Base-by-base conservation (phyloP, 2,329 filamentous ascomycete species). In the Fusarium tjaetaba region DNA sequence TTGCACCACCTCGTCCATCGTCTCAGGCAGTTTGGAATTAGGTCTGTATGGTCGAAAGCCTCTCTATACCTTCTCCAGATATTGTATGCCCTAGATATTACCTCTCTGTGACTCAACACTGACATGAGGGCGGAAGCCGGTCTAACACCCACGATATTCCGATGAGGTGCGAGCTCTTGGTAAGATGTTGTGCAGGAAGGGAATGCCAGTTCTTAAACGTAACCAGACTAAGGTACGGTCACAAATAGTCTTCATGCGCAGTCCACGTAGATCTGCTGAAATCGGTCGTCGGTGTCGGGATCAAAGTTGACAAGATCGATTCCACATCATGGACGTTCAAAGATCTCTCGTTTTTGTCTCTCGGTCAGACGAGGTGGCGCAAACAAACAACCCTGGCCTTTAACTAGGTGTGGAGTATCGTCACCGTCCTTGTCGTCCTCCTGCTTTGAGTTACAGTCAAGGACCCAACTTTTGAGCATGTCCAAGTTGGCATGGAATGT, bases 221-320 rank as follows among this genome's bases (percentile, higher is more conserved):
- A 22, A 11, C 1, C 13, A 28, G 6, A 5, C 18, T 5, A 15
- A 22, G 26, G 11, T 1, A 28, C 9, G 20, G 6, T 7, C 20
- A 16, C 45, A 30, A 22, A 30, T 7, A 22, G 9, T 20, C 45
- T 28, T 22, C 20, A 22, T 7, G 4, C 3, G 16, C 10, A 48
- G 20, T 8, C 7, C 6, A 22, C 20, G 20, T 1, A 30, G 9
- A 30, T 26, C 20, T 48, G 9, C 2, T 5, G 45, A 8, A 48
- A 8, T 22, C 4, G 14, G 26, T 15, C 15, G 26, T 22, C 13
- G 14, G 4, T 22, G 20, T 22, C 26, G 20, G 20, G 10, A 30
- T 16, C 26, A 22, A 48, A 48, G 6, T 16, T 11, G 26, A 22
- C 4, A 48, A 22, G 45, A 30, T 16, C 8, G 4, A n/a, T 30